Percentiles rank a stretch among this genome's conserved stretches.
These are phyloP conservation scores for Arthroderma uncinatum DNA, from an alignment of 2,329 filamentous ascomycete species.

Conservation along the genomic window DNA sequence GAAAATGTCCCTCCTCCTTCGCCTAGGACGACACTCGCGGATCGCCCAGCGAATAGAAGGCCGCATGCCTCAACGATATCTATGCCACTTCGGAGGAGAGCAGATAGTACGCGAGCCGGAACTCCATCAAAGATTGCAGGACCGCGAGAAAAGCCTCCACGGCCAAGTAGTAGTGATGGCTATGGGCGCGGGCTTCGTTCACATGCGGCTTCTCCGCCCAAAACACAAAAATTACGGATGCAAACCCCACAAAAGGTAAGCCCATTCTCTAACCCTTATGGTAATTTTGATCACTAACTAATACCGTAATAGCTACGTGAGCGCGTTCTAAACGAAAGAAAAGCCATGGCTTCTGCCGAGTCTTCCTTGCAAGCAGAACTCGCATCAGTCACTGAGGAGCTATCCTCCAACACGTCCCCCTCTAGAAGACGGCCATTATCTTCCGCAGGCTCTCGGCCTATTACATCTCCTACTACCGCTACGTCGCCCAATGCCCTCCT, in stretches of 20 bases:
- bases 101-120: constrained; percentile 23
- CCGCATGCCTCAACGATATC: constrained; percentile 23
- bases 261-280: background rate
- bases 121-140: background rate
- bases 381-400: constrained; percentile 67
- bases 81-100: constrained; percentile 32
- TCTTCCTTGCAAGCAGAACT: constrained; percentile 62
- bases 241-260: constrained; percentile 50
- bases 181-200: constrained; percentile 23
- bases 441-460: constrained; percentile 28
- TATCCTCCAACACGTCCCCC: constrained; percentile 40
- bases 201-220: constrained; percentile 56
- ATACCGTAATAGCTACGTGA: constrained; percentile 50
- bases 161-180: background rate
- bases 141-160: background rate
- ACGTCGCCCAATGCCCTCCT: constrained; percentile 17
- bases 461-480: constrained; percentile 17
- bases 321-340: constrained; percentile 71
- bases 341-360: constrained; percentile 58
- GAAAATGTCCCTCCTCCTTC: constrained; percentile 31
- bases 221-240: constrained; percentile 57
- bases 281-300: constrained; percentile 11
- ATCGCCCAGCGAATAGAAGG: constrained; percentile 26
- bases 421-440: constrained; percentile 20
- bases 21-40: constrained; percentile 23